phyloP scores from a whole-genome alignment of 2,329 filamentous ascomycete genomes.

The Xylaria arbuscula region DNA sequence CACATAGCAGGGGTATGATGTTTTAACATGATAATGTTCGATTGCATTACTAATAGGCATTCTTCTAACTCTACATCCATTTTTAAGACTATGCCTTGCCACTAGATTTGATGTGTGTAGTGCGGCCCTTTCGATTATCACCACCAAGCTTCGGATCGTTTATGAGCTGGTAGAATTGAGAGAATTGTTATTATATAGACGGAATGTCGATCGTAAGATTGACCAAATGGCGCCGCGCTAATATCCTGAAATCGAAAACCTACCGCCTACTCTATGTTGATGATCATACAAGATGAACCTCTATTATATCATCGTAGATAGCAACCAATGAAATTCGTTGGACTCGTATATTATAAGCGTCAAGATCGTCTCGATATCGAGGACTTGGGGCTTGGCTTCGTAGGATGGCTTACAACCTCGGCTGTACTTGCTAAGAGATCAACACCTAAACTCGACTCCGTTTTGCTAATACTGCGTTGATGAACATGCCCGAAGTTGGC shows the following conservation, averaged over 20 bases:
- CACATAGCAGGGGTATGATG: neutral
- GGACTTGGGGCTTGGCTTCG: constrained; percentile 45
- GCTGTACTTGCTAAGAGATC: constrained; percentile 66
- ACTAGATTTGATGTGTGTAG: neutral
- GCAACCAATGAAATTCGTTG: constrained; percentile 37
- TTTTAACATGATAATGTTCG: constrained; percentile 12
- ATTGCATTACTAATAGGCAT: constrained; percentile 29
- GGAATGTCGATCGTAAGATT: constrained; percentile 29
- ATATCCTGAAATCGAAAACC: constrained; percentile 34
- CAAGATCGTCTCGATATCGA: constrained; percentile 25
- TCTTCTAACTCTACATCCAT: constrained; percentile 18
- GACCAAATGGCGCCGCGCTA: constrained; percentile 39
- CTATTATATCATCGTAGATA: constrained; percentile 32
- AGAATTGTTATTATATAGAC: constrained; percentile 25
- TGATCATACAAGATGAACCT: constrained; percentile 36
- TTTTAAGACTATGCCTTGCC: constrained; percentile 11
- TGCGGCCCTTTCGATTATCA: constrained; percentile 14
- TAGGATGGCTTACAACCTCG: constrained; percentile 63
- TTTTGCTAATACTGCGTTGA: constrained; percentile 66
- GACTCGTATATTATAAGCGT: constrained; percentile 32
- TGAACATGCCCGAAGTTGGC: constrained; percentile 68
- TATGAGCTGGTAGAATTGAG: neutral
- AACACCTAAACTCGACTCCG: constrained; percentile 61
- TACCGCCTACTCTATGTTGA: constrained; percentile 38
- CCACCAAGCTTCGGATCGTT: neutral